Evolutionary conservation across 106 monocot species (phyloP), one percentile per base, ranked within the genome.

Genomic region (Allium fistulosum): DNA sequence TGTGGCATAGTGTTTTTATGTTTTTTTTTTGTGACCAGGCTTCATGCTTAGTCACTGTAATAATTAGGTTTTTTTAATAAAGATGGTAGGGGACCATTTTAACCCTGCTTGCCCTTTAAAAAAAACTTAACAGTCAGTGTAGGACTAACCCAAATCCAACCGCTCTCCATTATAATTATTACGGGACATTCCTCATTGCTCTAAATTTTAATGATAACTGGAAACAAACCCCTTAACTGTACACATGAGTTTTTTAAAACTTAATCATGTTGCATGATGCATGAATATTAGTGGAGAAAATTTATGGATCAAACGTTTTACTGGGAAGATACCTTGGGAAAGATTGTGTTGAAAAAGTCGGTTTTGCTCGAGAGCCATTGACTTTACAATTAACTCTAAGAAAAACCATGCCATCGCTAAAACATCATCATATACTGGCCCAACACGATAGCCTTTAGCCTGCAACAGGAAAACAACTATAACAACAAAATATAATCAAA

Each of bases 321-420:
- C 9, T 13, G 4, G 26, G 62, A 18, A 63, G 2, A 11, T 83
- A 93, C 99, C 99, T 90, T 74, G 72, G 67, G 87, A 90, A 80
- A 99, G 74, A 78, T 71, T 87, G 48, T 90, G 82, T 72, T 75
- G 77, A 63, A 81, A 90, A 72, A 99, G 90, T 57, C 80, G 80
- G 61, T 73, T 93, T 74, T 99, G 99, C 66, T 99, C 99, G 28
- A 99, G 74, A 14, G 91, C 84, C 99, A 99, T 99, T 74, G 99
- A 99, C 70, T 99, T 99, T 3, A 87, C 99, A 79, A 99, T 93
- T 68, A 99, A 83, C 84, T 99, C 99, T 79, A 99, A 67, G 71
- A 99, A 99, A 75, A 99, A 99, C 99, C 99, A 99, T 61, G 99
- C 92, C 99, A 99, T 99, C 66, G 99, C 93, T 84, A 99, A 76